These are phyloP conservation scores for Termitomyces sp. DNA, from an alignment of 1,284 basidiomycete species.

Conservation along the genomic window DNA sequence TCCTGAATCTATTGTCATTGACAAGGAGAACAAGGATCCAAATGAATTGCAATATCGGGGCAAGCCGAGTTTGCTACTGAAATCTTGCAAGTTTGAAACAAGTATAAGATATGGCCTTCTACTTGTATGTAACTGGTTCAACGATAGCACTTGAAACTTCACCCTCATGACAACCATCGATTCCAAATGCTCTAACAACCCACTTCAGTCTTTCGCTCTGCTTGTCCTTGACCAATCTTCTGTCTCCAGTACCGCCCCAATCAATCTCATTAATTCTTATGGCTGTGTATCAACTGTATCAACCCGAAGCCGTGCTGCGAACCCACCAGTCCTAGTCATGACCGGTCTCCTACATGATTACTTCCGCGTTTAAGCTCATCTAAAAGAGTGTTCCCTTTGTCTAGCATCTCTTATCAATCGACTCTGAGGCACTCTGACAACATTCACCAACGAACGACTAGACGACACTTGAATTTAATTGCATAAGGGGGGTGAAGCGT, in stretches of 20 bases:
- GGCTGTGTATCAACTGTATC: background rate
- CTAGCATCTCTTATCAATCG: background rate
- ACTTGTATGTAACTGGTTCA: background rate
- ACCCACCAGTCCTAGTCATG: background rate
- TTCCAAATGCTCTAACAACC: constrained; percentile 25
- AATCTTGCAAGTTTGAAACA: background rate
- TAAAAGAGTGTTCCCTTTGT: background rate
- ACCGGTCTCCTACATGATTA: background rate
- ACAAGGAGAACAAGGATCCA: background rate
- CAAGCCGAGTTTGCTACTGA: background rate
- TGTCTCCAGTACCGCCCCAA: background rate
- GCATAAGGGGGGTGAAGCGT: constrained; percentile 25
- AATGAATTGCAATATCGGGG: background rate
- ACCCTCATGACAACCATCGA: background rate
- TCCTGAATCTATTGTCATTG: background rate
- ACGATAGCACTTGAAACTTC: background rate
- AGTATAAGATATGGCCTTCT: background rate
- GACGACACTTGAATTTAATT: background rate
- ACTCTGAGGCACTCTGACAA: background rate
- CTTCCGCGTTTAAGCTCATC: background rate
- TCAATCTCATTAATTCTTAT: background rate
- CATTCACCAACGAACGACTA: background rate
- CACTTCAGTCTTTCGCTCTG: constrained; percentile 36
- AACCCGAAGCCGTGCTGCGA: background rate
- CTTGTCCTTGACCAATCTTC: constrained; percentile 28